Percentiles rank a stretch among this genome's conserved stretches.
These are phyloP conservation scores for Globisporangium perplexum DNA, from an alignment of 352 stramenopile species.

Conservation along the genomic window DNA sequence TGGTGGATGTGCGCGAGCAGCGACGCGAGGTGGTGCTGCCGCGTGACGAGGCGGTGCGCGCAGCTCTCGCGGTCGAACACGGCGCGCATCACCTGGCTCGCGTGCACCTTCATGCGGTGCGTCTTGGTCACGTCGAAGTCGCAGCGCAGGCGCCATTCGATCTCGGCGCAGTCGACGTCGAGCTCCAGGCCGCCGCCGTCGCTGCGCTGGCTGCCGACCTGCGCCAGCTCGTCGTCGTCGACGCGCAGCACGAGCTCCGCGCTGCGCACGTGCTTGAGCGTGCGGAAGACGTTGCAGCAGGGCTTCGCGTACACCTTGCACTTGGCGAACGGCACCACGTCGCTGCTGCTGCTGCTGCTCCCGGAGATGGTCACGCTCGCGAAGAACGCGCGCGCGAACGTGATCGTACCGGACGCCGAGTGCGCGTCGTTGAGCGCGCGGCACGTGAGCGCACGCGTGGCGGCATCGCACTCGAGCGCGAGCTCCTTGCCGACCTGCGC, in stretches of 20 bases:
- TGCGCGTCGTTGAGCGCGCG: conserved; percentile 81
- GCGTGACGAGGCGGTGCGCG: conserved; percentile 45
- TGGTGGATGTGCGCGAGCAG: conserved; percentile 78
- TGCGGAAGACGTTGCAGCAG: conserved; percentile 77
- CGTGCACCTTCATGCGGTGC: conserved; percentile 75
- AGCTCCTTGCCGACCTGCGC: conserved; percentile 78
- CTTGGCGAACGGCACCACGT: conserved; percentile 42
- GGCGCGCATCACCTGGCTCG: conserved; percentile 71
- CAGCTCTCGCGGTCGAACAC: conserved; percentile 62
- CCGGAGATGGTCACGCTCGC: conserved; percentile 16
- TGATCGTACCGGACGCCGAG: conserved; percentile 64
- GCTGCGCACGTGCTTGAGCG: conserved; percentile 75
- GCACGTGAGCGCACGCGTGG: conserved; percentile 35
- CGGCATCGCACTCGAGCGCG: conserved; percentile 59
- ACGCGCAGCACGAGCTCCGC: conserved; percentile 63
- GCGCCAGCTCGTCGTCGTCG: conserved; percentile 23
- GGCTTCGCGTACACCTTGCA: conserved; percentile 77
- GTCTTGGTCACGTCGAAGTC: conserved; percentile 88
- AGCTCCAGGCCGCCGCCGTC: conserved; percentile 27
- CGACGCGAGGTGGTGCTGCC: conserved; percentile 71
- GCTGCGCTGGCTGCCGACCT: conserved; percentile 9
- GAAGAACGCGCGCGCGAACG: conserved; percentile 71
- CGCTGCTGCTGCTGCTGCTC: conserved; percentile 2
- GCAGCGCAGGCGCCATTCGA: conserved; percentile 64
- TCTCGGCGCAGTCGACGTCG: conserved; percentile 56